A percentile compares a stretch with the other conserved stretches of the same genome.
These are phyloP conservation scores for Nicotiana noctiflora DNA, from an alignment of 257 asterid genomes.

Conservation along the genomic window DNA sequence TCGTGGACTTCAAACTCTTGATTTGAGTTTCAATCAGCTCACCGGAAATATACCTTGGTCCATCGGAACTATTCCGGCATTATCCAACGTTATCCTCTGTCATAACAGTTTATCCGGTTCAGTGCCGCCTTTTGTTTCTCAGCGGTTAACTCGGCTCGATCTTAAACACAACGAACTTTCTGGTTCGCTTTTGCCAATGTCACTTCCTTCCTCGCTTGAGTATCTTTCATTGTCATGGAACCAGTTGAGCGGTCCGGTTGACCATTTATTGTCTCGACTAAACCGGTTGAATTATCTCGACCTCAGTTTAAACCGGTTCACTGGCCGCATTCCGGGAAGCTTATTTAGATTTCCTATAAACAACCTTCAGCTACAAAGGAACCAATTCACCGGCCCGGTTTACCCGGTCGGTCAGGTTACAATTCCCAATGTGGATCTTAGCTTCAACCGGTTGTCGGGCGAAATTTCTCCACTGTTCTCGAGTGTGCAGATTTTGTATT, in stretches of 20 bases:
- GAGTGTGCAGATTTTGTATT: slow-evolving; percentile 62
- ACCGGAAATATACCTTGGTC: slow-evolving; percentile 49
- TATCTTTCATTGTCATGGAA: slow-evolving; percentile 76
- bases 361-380: slow-evolving; percentile 71
- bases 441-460: slow-evolving; percentile 73
- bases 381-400: slow-evolving; percentile 56
- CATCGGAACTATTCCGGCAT: slow-evolving; percentile 49
- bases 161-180: slow-evolving; percentile 65
- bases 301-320: slow-evolving; percentile 69
- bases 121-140: slow-evolving; percentile 55
- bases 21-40: slow-evolving; percentile 70
- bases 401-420: slow-evolving; percentile 47
- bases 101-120: slow-evolving; percentile 65
- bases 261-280: slow-evolving; percentile 30
- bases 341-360: slow-evolving; percentile 50
- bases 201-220: slow-evolving; percentile 62
- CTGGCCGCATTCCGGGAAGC: slow-evolving; percentile 54
- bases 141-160: slow-evolving; percentile 63
- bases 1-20: slow-evolving; percentile 55
- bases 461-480: slow-evolving; percentile 67
- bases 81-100: slow-evolving; percentile 60
- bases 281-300: slow-evolving; percentile 62
- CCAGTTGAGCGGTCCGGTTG: slow-evolving; percentile 63
- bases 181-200: slow-evolving; percentile 48
- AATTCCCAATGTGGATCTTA: slow-evolving; percentile 72